phyloP scores from a whole-genome alignment of 352 stramenopile species.

The Phytophthora cryptogea region DNA sequence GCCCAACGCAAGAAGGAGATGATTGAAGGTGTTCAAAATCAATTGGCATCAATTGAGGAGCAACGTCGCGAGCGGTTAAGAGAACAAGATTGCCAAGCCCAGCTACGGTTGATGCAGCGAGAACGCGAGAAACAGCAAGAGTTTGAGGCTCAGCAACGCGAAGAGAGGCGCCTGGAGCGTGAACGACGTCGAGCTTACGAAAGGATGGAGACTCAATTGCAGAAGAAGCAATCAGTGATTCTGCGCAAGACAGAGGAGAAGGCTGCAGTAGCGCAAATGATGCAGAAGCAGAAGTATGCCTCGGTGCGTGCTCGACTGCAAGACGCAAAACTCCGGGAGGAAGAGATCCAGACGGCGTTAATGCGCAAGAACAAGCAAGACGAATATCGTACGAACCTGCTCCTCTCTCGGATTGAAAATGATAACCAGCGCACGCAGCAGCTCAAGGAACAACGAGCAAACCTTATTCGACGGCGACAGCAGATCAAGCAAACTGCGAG shows the following conservation, averaged over 20 bases:
- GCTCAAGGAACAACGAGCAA: constrained; percentile 62
- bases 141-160: constrained; percentile 50
- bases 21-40: constrained; percentile 64
- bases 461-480: constrained; percentile 60
- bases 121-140: constrained; percentile 59
- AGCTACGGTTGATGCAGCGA: constrained; percentile 42
- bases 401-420: constrained; percentile 65
- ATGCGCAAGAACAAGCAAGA: constrained; percentile 67
- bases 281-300: constrained; percentile 61
- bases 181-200: constrained; percentile 60
- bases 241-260: constrained; percentile 64
- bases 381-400: constrained; percentile 54
- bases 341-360: constrained; percentile 73
- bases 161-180: constrained; percentile 53
- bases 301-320: constrained; percentile 53
- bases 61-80: constrained; percentile 51
- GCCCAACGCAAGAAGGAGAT: constrained; percentile 59
- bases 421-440: constrained; percentile 59
- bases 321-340: constrained; percentile 77
- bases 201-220: constrained; percentile 64
- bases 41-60: constrained; percentile 60
- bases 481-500: constrained; percentile 66
- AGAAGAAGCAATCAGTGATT: constrained; percentile 46
- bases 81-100: constrained; percentile 53
- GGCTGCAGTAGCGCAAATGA: constrained; percentile 43